Percentiles rank a stretch among this genome's conserved stretches.
Evolutionary conservation across 108 stramenopile species (phyloP).

Genomic region (Pelagomonas calceolata): DNA sequence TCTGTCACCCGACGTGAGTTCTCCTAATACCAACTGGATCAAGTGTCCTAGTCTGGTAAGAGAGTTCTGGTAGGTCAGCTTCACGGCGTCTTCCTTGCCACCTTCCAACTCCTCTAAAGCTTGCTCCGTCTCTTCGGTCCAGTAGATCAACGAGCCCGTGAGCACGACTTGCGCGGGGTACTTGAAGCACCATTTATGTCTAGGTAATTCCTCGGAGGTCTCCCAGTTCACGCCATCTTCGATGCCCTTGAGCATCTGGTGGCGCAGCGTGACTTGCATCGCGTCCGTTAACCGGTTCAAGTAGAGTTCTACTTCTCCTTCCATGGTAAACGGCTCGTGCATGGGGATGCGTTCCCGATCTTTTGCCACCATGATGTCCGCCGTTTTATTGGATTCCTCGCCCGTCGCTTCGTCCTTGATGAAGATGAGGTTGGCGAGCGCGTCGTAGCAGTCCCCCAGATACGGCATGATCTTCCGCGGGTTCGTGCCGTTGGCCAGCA

Average conservation of each 20-base stretch:
- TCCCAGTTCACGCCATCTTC: constrained; percentile 81
- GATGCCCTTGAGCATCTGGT: constrained; percentile 56
- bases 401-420: constrained; percentile 43
- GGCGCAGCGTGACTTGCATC: constrained; percentile 61
- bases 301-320: constrained; percentile 72
- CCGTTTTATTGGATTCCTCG: constrained; percentile 38
- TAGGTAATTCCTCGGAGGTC: constrained; percentile 51
- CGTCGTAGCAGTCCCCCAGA: constrained; percentile 80
- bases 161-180: constrained; percentile 80
- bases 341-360: constrained; percentile 63
- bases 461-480: constrained; percentile 77
- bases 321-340: constrained; percentile 57
- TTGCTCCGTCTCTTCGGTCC: constrained; percentile 79
- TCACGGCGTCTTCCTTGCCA: constrained; percentile 77
- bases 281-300: constrained; percentile 70
- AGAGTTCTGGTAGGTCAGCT: constrained; percentile 62
- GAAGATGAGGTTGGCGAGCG: constrained; percentile 60
- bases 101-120: constrained; percentile 74
- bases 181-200: constrained; percentile 75
- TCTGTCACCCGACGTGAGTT: constrained; percentile 54
- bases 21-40: constrained; percentile 66
- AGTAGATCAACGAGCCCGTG: constrained; percentile 75
- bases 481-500: constrained; percentile 79
- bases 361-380: constrained; percentile 66
- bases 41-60: constrained; percentile 54